Percentiles rank a stretch among this genome's conserved stretches.
phyloP scores from a whole-genome alignment of 768 basidiomycete species.

The Tephrocybe sp. region DNA sequence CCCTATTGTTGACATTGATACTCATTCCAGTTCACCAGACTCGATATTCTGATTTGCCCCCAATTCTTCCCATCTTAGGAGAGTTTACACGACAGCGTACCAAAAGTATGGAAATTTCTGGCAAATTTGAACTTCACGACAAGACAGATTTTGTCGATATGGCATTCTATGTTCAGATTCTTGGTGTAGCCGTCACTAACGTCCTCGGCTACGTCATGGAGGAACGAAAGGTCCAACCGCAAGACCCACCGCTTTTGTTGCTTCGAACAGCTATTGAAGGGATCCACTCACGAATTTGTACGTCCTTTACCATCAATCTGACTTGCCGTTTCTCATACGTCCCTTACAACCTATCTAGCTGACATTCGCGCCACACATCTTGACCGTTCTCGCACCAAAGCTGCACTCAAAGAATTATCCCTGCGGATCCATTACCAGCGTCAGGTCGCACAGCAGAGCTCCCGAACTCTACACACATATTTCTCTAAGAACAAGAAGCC shows the following conservation, averaged over 20 bases:
- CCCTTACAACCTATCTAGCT: constrained; percentile 34
- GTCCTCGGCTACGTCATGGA: constrained; percentile 55
- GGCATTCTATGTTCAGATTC: constrained; percentile 51
- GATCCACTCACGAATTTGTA: constrained; percentile 64
- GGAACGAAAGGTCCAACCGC: constrained; percentile 35
- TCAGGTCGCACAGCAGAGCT: constrained; percentile 19
- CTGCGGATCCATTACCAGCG: constrained; percentile 68
- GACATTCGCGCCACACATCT: constrained; percentile 76
- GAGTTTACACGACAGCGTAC: constrained; percentile 43
- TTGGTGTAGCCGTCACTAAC: constrained; percentile 59
- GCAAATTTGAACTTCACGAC: constrained; percentile 53
- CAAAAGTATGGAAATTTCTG: constrained; percentile 23
- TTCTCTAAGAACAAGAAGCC: constrained; percentile 14
- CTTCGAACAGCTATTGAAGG: constrained; percentile 48
- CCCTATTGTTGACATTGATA: constrained; percentile 7
- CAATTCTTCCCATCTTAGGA: constrained; percentile 48
- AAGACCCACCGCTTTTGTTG: constrained; percentile 44
- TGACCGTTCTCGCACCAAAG: constrained; percentile 75
- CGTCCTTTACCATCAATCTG: constrained; percentile 21
- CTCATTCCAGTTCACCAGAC: constrained; percentile 28
- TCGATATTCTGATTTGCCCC: constrained; percentile 43
- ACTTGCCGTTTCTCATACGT: background rate
- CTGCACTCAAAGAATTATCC: constrained; percentile 60
- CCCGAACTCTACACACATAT: constrained; percentile 18
- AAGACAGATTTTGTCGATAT: constrained; percentile 65